Percentiles rank a stretch among this genome's conserved stretches.
phyloP scores from a whole-genome alignment of 73 alveolate genomes.

The Diophrys sp. region DNA sequence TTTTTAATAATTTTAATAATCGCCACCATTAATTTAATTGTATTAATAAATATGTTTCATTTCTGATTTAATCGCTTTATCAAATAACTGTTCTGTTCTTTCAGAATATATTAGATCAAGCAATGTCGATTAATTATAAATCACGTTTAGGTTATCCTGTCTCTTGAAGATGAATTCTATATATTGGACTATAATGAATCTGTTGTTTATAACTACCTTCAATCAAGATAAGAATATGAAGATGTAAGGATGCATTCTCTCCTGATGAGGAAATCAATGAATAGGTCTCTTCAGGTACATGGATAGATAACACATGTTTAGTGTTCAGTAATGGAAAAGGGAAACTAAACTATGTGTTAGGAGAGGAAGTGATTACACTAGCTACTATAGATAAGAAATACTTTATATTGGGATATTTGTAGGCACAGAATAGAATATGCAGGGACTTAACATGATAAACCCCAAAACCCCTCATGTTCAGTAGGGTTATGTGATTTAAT shows the following conservation, averaged over 20 bases:
- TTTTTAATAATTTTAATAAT: constrained; percentile 63
- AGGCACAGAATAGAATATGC: constrained; percentile 66
- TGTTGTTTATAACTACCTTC: constrained; percentile 43
- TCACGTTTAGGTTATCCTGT: constrained; percentile 64
- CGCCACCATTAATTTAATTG: too few relatives aligned
- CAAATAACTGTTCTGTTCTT: too few relatives aligned
- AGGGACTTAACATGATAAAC: too few relatives aligned
- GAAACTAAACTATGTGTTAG: constrained; percentile 80
- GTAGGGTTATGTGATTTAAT: too few relatives aligned
- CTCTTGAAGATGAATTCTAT: constrained; percentile 89
- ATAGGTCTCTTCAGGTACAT: constrained; percentile 74
- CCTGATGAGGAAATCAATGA: constrained; percentile 82
- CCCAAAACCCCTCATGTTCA: too few relatives aligned
- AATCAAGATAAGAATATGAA: constrained; percentile 49
- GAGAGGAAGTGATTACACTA: constrained; percentile 77
- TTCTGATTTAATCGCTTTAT: too few relatives aligned
- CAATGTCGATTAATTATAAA: too few relatives aligned
- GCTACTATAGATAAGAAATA: constrained; percentile 60
- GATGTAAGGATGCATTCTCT: constrained; percentile 95
- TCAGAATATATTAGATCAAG: too few relatives aligned
- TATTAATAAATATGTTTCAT: too few relatives aligned
- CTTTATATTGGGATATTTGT: constrained; percentile 77
- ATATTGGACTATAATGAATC: constrained; percentile 82
- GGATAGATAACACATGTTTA: constrained; percentile 77
- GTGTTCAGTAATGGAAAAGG: constrained; percentile 80